Base-by-base conservation (phyloP, 2,329 filamentous ascomycete species). In the Diaporthe citriasiana region DNA sequence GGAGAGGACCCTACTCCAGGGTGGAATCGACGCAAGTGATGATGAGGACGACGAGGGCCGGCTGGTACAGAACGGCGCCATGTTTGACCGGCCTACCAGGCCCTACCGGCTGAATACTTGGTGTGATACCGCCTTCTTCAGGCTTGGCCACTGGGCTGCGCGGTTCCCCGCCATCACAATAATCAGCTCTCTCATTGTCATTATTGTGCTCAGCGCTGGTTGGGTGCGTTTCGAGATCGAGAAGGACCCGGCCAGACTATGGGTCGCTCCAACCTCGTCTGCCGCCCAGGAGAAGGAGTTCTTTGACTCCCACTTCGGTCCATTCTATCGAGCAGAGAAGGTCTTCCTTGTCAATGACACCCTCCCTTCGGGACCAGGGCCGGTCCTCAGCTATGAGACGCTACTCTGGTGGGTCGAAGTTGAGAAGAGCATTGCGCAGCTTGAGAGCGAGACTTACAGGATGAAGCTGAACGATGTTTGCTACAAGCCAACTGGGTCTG, bases 251-350 rank as follows among this genome's bases (percentile, higher is more conserved):
- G 97, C 97, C 15, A 92, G 94, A 63, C 86, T 99, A 12, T 99
- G 97, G 97, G 97, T 99, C n/a, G 95, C 96, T 79, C 97, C 97
- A 10, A 93, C 93, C 12, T 98, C 97, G 5, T 90, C 92, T 65
- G 96, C 97, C 27, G 97, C 97, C 0, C 90, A 95, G 81, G 96
- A 99, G 82, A 99, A 99, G 85, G 89, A 89, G 1, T 99, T 97
- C 81, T 99, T 98, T 77, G 97, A 99, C 81, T 82, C 90, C 47
- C 95, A 95, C 78, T 99, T 99, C 81, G 97, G 97, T 0, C 95
- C 96, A 0, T 99, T 99, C 80, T 99, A 97, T 84, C 93, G 97
- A 53, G 93, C 95, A 0, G 94, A 99, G 82, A 97, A 99, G 83
- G 91, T 92, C 0, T 99, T 99, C 82, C 83, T 99, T 19, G 95